Evolutionary conservation across 176 grass and related monocot species (phyloP).

Genomic region (Saccharum spontaneum): DNA sequence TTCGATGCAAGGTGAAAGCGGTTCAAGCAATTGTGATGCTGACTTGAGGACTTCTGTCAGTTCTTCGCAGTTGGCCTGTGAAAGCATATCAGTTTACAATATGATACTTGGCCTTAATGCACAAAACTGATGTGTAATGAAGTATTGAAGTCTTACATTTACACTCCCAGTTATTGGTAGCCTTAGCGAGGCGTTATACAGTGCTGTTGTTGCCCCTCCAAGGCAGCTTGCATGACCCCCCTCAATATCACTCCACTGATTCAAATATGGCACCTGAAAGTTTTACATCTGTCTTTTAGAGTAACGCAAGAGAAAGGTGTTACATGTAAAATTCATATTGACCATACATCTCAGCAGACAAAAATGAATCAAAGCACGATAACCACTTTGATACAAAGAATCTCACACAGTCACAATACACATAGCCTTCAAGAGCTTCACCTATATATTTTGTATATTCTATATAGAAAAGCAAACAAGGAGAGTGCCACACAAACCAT

Average conservation of each 20-base stretch:
- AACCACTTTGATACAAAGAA: neutral
- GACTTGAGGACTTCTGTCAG: constrained; percentile 58
- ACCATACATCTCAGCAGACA: neutral
- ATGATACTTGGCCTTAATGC: neutral
- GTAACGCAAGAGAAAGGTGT: neutral
- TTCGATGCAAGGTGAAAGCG: constrained; percentile 33
- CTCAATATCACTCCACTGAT: constrained; percentile 54
- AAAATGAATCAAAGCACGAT: neutral
- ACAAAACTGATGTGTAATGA: neutral
- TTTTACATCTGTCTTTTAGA: neutral
- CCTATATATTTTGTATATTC: neutral
- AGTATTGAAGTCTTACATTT: constrained; percentile 43
- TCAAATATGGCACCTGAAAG: constrained; percentile 56
- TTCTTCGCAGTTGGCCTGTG: constrained; percentile 56
- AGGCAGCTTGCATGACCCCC: constrained; percentile 62
- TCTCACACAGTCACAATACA: too few species aligned
- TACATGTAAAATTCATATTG: neutral
- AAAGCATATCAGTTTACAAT: constrained; percentile 15
- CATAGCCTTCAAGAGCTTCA: neutral
- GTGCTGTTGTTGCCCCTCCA: constrained; percentile 50
- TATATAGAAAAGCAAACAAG: neutral
- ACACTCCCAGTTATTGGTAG: constrained; percentile 61
- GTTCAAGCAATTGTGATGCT: constrained; percentile 56
- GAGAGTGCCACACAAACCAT: neutral
- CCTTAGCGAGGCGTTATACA: constrained; percentile 64